A percentile compares a stretch with the other conserved stretches of the same genome.
Evolutionary conservation across 169 alveolate species (phyloP).

Genomic region (Plasmodium adleri): DNA sequence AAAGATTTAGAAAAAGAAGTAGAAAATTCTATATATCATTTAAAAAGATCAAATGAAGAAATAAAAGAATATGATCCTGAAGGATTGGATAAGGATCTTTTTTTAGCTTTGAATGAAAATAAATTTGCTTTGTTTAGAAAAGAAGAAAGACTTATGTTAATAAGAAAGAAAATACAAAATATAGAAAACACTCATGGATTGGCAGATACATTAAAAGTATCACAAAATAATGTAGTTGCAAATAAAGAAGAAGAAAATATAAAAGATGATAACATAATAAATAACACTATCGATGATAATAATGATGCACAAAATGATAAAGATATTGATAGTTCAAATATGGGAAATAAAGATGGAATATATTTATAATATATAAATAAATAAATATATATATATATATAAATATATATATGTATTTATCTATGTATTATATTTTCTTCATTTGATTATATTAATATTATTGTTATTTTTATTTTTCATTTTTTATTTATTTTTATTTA

Average conservation of each 20-base stretch:
- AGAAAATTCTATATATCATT: constrained; percentile 62
- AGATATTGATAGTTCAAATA: not conserved
- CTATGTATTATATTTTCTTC: not conserved
- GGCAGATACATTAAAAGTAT: too few species aligned
- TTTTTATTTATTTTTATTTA: constrained; percentile 1
- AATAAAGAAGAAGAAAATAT: too few species aligned
- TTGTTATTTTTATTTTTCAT: not conserved
- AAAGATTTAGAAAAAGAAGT: constrained; percentile 64
- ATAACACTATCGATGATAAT: not conserved
- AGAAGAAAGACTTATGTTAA: constrained; percentile 41
- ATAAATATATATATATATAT: not conserved
- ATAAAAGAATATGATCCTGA: constrained; percentile 57
- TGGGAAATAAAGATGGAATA: not conserved
- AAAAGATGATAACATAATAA: too few species aligned
- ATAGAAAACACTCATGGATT: not conserved
- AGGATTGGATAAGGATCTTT: constrained; percentile 47
- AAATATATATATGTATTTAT: not conserved
- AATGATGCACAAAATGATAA: not conserved
- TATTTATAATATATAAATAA: not conserved
- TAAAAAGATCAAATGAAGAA: constrained; percentile 66
- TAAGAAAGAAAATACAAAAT: constrained; percentile 23
- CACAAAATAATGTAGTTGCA: too few species aligned
- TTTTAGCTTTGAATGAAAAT: constrained; percentile 70
- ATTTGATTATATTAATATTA: not conserved
- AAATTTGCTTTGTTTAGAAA: constrained; percentile 44